Percentiles rank a stretch among this genome's conserved stretches.
These are phyloP conservation scores for Hypholoma sublateritium DNA, from an alignment of 768 basidiomycete genomes.

Conservation along the genomic window DNA sequence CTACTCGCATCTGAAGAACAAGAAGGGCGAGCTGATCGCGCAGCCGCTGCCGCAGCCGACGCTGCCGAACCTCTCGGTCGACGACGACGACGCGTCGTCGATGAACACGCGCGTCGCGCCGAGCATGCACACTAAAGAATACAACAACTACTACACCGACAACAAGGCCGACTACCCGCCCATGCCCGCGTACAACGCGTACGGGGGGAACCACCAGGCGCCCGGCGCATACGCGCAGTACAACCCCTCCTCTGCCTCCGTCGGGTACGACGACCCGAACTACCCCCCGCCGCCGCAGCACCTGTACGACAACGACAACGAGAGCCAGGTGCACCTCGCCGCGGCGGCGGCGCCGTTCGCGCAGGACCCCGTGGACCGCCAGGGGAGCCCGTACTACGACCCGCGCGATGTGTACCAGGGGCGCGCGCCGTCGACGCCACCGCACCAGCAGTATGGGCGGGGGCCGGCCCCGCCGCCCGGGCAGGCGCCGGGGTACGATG, in stretches of 20 bases:
- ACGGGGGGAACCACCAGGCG: slow-evolving; percentile 53
- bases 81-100: slow-evolving; percentile 67
- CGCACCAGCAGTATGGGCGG: slow-evolving; percentile 15
- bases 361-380: slow-evolving; percentile 39
- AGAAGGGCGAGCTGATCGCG: slow-evolving; percentile 82
- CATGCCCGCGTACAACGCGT: slow-evolving; percentile 80
- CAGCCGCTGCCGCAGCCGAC: slow-evolving; percentile 91
- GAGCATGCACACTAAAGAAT: slow-evolving; percentile 53
- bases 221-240: slow-evolving; percentile 52
- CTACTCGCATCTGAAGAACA: slow-evolving; percentile 88
- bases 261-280: slow-evolving; percentile 49
- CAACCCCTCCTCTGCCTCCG: slow-evolving; percentile 56
- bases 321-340: slow-evolving; percentile 61
- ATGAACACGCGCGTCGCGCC: slow-evolving; percentile 56
- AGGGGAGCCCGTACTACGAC: slow-evolving; percentile 39
- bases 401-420: slow-evolving; percentile 58
- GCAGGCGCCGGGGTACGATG: slow-evolving; percentile 30
- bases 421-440: slow-evolving; percentile 35
- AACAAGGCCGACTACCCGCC: slow-evolving; percentile 58
- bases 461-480: slow-evolving; percentile 13
- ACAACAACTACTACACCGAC: slow-evolving; percentile 59
- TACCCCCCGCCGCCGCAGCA: slow-evolving; percentile 42
- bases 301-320: slow-evolving; percentile 67
- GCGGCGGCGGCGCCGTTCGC: slow-evolving; percentile 59
- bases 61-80: slow-evolving; percentile 86